Evolutionary conservation across 1,284 basidiomycete genomes (phyloP).

Genomic region (Polyporus tsugae): DNA sequence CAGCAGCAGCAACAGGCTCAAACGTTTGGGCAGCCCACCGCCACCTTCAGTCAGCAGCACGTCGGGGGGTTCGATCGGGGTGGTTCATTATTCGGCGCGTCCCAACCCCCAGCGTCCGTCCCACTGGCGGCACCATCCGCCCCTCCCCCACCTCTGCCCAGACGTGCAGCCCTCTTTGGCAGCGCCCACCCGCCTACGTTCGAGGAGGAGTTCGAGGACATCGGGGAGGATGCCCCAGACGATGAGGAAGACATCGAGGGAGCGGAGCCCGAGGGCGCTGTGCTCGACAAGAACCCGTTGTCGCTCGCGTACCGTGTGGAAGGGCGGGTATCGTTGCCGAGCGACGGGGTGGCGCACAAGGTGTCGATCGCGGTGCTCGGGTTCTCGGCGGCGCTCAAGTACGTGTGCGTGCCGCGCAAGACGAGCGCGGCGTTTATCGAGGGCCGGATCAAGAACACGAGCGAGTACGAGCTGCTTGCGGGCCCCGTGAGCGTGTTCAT

Average conservation of each 20-base stretch:
- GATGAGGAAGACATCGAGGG: neutral
- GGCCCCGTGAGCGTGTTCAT: constrained; percentile 60
- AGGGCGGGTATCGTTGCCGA: constrained; percentile 56
- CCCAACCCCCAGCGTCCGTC: no score
- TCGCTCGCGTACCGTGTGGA: constrained; percentile 58
- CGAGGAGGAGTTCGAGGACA: constrained; percentile 4
- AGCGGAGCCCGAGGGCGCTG: constrained; percentile 1
- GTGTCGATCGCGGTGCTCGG: constrained; percentile 58
- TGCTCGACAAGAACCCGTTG: constrained; percentile 47
- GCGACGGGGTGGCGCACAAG: constrained; percentile 60
- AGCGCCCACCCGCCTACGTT: neutral
- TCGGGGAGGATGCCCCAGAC: neutral
- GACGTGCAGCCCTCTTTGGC: no score
- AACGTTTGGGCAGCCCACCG: no score
- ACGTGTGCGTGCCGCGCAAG: constrained; percentile 57
- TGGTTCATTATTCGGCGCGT: no score
- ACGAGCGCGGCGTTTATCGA: constrained; percentile 52
- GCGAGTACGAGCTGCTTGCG: constrained; percentile 59
- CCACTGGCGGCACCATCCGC: no score
- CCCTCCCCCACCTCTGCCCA: no score
- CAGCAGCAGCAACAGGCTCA: no score
- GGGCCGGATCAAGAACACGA: constrained; percentile 60
- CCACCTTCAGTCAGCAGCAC: no score
- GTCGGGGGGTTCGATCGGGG: no score
- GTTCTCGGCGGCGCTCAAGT: constrained; percentile 55